These are phyloP conservation scores for Emericellopsis atlantica DNA, from an alignment of 2,329 filamentous ascomycete genomes.

Conservation along the genomic window DNA sequence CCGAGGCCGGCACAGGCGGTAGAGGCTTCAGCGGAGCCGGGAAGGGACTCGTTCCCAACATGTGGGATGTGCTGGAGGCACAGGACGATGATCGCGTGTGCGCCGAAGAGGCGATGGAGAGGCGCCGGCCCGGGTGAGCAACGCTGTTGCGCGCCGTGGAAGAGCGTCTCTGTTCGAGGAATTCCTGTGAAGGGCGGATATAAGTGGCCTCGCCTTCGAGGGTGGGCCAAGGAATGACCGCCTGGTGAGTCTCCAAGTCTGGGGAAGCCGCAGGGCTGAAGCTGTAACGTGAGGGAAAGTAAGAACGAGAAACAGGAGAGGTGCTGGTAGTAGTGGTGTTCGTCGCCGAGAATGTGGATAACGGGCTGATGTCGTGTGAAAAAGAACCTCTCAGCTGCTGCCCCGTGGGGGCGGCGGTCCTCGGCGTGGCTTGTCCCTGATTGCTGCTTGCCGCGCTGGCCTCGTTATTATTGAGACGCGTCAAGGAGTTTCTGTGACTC, in stretches of 20 bases:
- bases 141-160: background rate
- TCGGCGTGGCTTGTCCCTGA: background rate
- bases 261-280: conserved; percentile 1
- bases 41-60: conserved; percentile 1
- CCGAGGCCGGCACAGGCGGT: conserved; percentile 1
- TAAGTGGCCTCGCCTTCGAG: conserved; percentile 1
- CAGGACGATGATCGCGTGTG: conserved; percentile 3
- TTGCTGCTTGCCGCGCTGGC: background rate
- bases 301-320: background rate
- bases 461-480: background rate
- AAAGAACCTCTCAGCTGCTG: background rate
- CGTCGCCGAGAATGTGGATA: background rate
- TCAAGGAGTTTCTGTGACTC: conserved; percentile 1
- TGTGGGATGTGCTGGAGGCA: background rate
- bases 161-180: background rate
- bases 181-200: conserved; percentile 2
- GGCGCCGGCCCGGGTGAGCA: background rate
- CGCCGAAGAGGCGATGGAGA: background rate
- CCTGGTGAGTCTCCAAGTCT: background rate
- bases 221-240: conserved; percentile 1
- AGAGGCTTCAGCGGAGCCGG: conserved; percentile 4
- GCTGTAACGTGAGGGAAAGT: background rate
- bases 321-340: background rate
- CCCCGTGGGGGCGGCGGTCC: background rate
- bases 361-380: background rate